Conservation (phyloP, 371 early-diverging fungal species). For the Rhizomucor pusillus region DNA sequence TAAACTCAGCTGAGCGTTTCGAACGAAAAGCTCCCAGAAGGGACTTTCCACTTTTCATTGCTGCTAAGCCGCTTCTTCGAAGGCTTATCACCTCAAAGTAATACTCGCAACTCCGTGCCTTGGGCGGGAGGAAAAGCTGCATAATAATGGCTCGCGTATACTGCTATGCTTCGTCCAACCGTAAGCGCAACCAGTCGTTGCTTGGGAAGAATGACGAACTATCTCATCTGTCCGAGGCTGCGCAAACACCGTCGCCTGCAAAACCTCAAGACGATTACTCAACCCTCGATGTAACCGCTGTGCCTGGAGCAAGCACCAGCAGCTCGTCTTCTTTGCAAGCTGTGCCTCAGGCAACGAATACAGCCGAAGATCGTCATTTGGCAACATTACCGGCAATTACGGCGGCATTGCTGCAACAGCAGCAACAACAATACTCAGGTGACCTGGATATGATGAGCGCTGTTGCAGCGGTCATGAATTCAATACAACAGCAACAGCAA, state of each 20-base stretch:
- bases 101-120: no score
- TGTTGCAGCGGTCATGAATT: slow-evolving; percentile 7
- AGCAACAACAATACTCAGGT: not conserved
- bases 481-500: slow-evolving; percentile 5
- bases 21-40: no score
- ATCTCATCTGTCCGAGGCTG: not conserved
- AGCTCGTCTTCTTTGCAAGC: not conserved
- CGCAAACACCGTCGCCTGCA: not conserved
- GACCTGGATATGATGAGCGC: slow-evolving; percentile 5
- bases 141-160: slow-evolving; percentile 8
- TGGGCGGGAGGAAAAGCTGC: no score
- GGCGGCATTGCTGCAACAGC: slow-evolving; percentile 1
- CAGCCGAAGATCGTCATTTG: not conserved
- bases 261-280: not conserved
- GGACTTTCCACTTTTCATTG: no score
- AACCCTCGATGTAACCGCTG: not conserved
- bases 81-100: no score
- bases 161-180: not conserved
- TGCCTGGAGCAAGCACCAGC: not conserved
- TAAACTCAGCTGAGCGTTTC: no score
- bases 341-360: not conserved
- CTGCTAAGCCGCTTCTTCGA: no score
- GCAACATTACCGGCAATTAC: slow-evolving; percentile 2
- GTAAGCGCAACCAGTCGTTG: no score
- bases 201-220: no score